Evolutionary conservation across 495 filamentous ascomycete genomes (phyloP), one percentile per base, ranked within the genome.

Genomic region (Aspergillus baeticus): DNA sequence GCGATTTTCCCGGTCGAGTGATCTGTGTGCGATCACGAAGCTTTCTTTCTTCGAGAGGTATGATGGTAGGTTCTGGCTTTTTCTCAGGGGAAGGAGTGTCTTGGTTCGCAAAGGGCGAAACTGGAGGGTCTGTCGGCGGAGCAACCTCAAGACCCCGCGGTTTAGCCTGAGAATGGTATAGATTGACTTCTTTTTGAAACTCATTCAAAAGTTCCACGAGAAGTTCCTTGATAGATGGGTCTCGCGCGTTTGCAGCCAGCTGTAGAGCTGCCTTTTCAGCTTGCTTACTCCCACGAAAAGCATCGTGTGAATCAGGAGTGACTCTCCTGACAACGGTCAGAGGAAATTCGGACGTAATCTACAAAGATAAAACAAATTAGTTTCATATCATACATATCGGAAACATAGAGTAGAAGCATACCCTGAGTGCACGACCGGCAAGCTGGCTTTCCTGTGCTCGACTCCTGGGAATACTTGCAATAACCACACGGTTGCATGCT

Each of bases 311-410:
- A 26, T 44, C n/a, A 5, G 42, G 42, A 3, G 42, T 44, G 3
- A 23, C 5, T 23, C 42, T 22, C 21, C 42, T 44, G 20, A 44
- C 42, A 11, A 44, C 42, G 6, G 42, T 44, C 5, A 44, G 21
- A 44, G 42, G 42, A 11, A 44, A 44, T 20, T 44, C 42, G 20
- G 42, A 44, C 13, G 42, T 44, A 20, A 44, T 44, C 42, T 44
- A 10, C 5, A 26, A 8, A 44, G n/a, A 29, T 29, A 3, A 29
- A 8, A 3, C 26, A 29, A 29, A 29, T 29, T 29, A 4, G 3
- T 29, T 3, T 29, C 8, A 3, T 4, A 29, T 8, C 26, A 3
- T 3, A 22, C 18, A 22, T 44, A 21, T 26, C 21, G 6, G 8
- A 42, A 2, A 21, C 22, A 20, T 3, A 20, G 13, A 44, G 6